phyloP scores from a whole-genome alignment of 768 basidiomycete genomes.

The Pulveroboletus frians region DNA sequence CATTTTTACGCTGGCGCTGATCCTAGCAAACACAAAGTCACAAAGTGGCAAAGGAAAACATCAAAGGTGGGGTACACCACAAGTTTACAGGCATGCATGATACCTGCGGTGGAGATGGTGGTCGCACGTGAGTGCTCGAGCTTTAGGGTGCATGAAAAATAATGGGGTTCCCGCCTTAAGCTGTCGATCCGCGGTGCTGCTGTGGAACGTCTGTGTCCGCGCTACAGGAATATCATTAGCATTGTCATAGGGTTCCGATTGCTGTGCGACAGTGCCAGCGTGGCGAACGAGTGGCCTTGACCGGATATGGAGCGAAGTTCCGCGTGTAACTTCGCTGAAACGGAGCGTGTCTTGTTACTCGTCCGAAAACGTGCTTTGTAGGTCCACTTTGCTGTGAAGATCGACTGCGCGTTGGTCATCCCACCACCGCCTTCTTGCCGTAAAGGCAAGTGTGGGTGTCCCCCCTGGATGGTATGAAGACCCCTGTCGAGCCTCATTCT shows the following conservation, averaged over 20 bases:
- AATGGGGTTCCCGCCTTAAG: neutral
- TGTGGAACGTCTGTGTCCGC: too few species aligned
- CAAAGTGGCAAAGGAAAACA: neutral
- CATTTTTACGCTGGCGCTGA: neutral
- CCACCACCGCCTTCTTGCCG: neutral
- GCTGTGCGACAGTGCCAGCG: constrained; percentile 13
- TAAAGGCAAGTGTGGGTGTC: neutral
- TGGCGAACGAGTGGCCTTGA: neutral
- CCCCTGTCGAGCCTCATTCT: neutral
- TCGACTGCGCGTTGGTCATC: constrained; percentile 4
- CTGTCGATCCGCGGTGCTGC: too few species aligned
- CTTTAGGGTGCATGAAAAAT: constrained; percentile 10
- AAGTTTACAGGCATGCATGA: neutral
- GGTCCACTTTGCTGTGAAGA: constrained; percentile 19
- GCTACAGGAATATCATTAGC: too few species aligned
- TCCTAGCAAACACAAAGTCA: constrained; percentile 2
- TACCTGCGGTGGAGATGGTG: constrained; percentile 2
- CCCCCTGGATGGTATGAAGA: neutral
- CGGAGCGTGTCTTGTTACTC: neutral
- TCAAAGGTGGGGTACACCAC: constrained; percentile 3
- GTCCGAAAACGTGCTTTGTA: constrained; percentile 11
- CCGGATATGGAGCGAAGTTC: neutral
- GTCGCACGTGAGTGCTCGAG: neutral
- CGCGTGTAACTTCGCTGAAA: constrained; percentile 6
- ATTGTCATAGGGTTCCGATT: neutral